phyloP scores from a whole-genome alignment of 2,329 filamentous ascomycete species.

The Penicillium sp. region DNA sequence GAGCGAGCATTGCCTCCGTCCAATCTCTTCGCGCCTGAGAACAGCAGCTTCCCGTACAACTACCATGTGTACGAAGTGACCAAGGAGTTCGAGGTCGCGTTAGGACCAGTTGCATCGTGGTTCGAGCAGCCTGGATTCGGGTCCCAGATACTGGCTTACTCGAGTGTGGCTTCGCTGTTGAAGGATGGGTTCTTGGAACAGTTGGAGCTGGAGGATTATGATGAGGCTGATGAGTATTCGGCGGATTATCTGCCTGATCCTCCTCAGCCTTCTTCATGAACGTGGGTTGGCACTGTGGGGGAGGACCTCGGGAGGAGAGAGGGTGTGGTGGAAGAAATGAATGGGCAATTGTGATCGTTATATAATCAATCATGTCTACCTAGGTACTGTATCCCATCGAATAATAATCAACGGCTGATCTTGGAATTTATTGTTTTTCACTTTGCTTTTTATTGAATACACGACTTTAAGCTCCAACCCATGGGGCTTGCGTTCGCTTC shows the following conservation, averaged over 20 bases:
- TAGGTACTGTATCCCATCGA: no score
- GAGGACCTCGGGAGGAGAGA: neutral
- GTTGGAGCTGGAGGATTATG: slow-evolving; percentile 21
- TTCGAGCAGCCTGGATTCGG: slow-evolving; percentile 55
- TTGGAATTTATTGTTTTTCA: no score
- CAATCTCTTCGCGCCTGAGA: slow-evolving; percentile 43
- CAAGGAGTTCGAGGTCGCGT: slow-evolving; percentile 40
- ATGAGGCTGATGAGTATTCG: slow-evolving; percentile 23
- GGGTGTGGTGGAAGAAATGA: no score
- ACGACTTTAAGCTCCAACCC: no score
- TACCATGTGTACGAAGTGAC: slow-evolving; percentile 53
- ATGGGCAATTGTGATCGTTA: no score
- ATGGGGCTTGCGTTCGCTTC: no score
- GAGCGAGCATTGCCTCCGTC: slow-evolving; percentile 51
- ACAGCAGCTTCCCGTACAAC: slow-evolving; percentile 47
- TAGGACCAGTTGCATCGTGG: slow-evolving; percentile 52
- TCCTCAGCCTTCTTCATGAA: neutral
- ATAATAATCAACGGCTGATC: no score
- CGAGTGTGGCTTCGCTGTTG: slow-evolving; percentile 36
- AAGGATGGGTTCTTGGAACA: slow-evolving; percentile 33
- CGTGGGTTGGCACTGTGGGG: neutral
- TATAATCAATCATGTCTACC: no score
- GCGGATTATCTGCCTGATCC: slow-evolving; percentile 23
- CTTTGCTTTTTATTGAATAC: no score
- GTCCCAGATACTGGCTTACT: slow-evolving; percentile 34